These are phyloP conservation scores for Strigomonas culicis DNA, from an alignment of 208 protist genomes.

Conservation along the genomic window DNA sequence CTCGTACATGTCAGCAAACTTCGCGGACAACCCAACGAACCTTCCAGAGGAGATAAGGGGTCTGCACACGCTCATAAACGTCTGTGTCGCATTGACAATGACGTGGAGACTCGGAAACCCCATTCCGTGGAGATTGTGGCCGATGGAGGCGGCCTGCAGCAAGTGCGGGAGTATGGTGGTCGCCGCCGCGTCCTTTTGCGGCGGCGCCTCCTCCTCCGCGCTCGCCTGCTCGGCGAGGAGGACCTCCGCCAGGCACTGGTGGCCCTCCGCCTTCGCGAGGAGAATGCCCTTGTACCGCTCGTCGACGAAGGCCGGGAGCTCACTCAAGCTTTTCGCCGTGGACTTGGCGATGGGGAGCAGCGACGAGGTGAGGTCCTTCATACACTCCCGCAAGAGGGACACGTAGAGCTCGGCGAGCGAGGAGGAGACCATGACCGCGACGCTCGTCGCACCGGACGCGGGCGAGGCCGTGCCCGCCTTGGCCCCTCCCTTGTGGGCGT, in stretches of 20 bases:
- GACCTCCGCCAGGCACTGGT: conserved; percentile 33
- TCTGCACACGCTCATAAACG: conserved; percentile 45
- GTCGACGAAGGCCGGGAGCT: conserved; percentile 19
- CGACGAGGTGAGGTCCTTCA: conserved; percentile 36
- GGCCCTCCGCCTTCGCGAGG: conserved; percentile 42
- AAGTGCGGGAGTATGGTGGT: conserved; percentile 4
- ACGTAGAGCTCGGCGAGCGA: conserved; percentile 62
- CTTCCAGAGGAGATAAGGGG: conserved; percentile 30
- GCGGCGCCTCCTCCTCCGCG: not conserved
- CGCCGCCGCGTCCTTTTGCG: conserved; percentile 9
- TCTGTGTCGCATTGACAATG: conserved; percentile 58
- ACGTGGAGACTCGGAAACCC: conserved; percentile 46
- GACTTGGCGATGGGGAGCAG: conserved; percentile 54
- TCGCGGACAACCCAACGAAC: conserved; percentile 15
- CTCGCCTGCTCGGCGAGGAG: conserved; percentile 15
- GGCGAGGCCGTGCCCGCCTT: not conserved
- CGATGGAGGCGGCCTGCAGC: conserved; percentile 26
- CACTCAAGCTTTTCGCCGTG: conserved; percentile 45
- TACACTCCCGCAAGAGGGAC: conserved; percentile 56
- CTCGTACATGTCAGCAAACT: conserved; percentile 25
- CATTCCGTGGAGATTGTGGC: conserved; percentile 22
- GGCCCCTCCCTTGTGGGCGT: not conserved
- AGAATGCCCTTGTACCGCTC: conserved; percentile 25
- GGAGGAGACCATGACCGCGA: conserved; percentile 9
- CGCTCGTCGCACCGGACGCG: not conserved